phyloP scores from a whole-genome alignment of 805 yeast genomes.

The Saccharomyces kudriavzevii region DNA sequence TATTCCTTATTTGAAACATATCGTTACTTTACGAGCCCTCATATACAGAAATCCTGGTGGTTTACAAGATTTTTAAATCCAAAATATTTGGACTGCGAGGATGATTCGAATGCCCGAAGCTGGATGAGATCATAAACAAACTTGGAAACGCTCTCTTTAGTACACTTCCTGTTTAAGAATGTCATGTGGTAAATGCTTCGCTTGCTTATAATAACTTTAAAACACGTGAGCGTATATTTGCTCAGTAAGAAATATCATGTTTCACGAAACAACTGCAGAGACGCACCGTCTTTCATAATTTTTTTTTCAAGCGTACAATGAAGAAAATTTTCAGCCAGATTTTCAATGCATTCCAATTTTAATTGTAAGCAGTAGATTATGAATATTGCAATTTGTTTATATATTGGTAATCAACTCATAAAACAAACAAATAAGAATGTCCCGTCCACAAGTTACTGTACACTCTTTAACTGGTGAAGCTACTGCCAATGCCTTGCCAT shows the following conservation, averaged over 20 bases:
- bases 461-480: constrained; percentile 81
- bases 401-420: neutral
- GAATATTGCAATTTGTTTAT: neutral
- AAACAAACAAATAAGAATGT: constrained; percentile 24
- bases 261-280: neutral
- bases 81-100: too few relatives aligned
- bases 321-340: neutral
- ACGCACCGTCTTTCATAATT: neutral
- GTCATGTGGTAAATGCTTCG: too few relatives aligned
- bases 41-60: too few relatives aligned
- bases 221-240: too few relatives aligned
- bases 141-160: neutral
- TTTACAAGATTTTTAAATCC: too few relatives aligned
- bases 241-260: neutral
- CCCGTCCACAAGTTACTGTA: constrained; percentile 97
- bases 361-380: neutral
- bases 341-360: neutral
- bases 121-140: too few relatives aligned
- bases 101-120: too few relatives aligned
- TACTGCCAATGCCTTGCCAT: constrained; percentile 73
- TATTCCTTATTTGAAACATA: too few relatives aligned
- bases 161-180: neutral
- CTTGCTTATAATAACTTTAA: too few relatives aligned
- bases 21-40: too few relatives aligned
- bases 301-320: neutral